Evolutionary conservation across 2,329 filamentous ascomycete genomes (phyloP).

Genomic region (Ophiostoma perfectum): DNA sequence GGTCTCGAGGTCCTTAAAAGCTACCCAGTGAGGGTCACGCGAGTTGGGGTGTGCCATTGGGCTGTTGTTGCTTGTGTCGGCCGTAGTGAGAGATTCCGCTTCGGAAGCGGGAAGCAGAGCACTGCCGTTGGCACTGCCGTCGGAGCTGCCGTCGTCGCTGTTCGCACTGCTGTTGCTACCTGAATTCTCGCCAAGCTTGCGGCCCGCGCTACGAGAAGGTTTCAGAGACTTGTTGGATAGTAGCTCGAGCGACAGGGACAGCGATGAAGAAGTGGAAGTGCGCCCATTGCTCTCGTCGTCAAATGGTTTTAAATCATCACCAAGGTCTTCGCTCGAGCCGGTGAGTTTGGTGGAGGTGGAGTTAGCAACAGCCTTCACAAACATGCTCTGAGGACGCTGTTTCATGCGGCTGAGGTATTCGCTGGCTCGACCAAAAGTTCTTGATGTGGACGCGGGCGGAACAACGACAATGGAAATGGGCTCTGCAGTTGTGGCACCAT

Average conservation of each 20-base stretch:
- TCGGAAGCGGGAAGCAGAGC: conserved; percentile 28
- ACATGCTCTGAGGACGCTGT: conserved; percentile 40
- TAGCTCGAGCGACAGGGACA: conserved; percentile 19
- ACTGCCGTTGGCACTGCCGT: conserved; percentile 29
- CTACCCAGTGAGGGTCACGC: conserved; percentile 51
- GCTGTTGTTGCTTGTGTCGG: conserved; percentile 40
- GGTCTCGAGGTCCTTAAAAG: conserved; percentile 51
- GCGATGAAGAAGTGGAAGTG: neutral
- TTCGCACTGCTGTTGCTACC: conserved; percentile 16
- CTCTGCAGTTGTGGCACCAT: conserved; percentile 17
- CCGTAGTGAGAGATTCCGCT: conserved; percentile 35
- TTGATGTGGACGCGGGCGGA: conserved; percentile 31
- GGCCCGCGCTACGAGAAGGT: neutral
- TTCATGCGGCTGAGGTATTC: conserved; percentile 50
- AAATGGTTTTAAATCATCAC: neutral
- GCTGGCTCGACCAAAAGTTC: conserved; percentile 41
- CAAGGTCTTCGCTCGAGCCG: conserved; percentile 11
- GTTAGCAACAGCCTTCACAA: conserved; percentile 36
- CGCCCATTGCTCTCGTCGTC: conserved; percentile 7
- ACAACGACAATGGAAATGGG: conserved; percentile 11
- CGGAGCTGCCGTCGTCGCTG: conserved; percentile 26
- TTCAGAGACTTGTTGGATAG: conserved; percentile 16
- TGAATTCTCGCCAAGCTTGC: neutral
- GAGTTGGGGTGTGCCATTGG: conserved; percentile 40
- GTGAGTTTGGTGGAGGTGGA: conserved; percentile 13